A percentile compares a stretch with the other conserved stretches of the same genome.
These are phyloP conservation scores for Tricholomella constricta DNA, from an alignment of 768 basidiomycete species.

Conservation along the genomic window DNA sequence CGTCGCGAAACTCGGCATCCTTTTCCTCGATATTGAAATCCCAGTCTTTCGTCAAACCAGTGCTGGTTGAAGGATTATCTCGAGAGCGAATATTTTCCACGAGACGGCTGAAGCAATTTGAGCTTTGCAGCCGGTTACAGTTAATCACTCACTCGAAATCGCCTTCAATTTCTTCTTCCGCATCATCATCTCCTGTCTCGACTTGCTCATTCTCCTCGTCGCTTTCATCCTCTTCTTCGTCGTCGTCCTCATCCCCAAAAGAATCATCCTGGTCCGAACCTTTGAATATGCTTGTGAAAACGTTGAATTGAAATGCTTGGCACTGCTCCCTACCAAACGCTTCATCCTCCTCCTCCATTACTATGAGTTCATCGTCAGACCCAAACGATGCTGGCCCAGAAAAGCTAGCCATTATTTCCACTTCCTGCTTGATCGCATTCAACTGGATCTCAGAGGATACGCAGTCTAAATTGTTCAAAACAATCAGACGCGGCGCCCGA, in stretches of 20 bases:
- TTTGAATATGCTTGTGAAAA: neutral
- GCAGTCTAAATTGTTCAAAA: neutral
- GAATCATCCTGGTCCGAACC: conserved; percentile 10
- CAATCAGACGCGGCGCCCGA: neutral
- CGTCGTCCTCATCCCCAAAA: conserved; percentile 9
- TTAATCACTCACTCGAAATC: conserved; percentile 53
- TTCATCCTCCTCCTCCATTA: conserved; percentile 22
- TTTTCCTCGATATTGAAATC: conserved; percentile 70
- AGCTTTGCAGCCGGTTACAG: neutral
- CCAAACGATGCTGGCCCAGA: conserved; percentile 2
- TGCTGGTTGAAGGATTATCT: conserved; percentile 40
- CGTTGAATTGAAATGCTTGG: neutral
- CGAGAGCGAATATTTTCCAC: conserved; percentile 63
- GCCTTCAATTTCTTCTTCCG: conserved; percentile 54
- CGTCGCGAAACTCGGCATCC: conserved; percentile 71
- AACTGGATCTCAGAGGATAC: neutral
- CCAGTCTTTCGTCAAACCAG: conserved; percentile 67
- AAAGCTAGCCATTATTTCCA: neutral
- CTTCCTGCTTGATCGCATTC: neutral
- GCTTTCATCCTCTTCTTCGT: conserved; percentile 14
- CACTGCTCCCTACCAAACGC: conserved; percentile 15
- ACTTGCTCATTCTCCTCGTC: conserved; percentile 18
- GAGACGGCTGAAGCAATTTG: conserved; percentile 51
- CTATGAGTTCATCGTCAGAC: conserved; percentile 18
- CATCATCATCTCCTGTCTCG: conserved; percentile 28